A percentile compares a stretch with the other conserved stretches of the same genome.
Conservation (phyloP, 805 yeast species). For the Ogataea neopini region DNA sequence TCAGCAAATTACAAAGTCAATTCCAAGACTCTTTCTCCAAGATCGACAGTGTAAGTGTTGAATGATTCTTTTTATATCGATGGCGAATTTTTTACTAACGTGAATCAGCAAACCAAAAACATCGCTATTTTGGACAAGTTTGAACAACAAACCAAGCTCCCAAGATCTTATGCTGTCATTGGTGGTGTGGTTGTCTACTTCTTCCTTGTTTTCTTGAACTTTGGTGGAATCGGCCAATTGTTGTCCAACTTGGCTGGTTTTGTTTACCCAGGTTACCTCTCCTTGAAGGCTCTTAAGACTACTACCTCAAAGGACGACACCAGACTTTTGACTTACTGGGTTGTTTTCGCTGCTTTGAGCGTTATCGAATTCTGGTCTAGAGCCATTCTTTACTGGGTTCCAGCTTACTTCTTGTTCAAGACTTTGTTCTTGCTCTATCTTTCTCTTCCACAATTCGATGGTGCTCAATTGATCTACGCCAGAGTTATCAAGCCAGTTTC, state of each 20-base stretch:
- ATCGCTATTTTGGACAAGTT: conserved; percentile 38
- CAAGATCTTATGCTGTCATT: conserved; percentile 82
- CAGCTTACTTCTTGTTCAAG: conserved; percentile 95
- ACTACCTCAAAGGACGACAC: conserved; percentile 73
- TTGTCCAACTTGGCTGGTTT: conserved; percentile 92
- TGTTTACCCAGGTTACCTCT: conserved; percentile 85
- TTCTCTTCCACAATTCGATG: conserved; percentile 84
- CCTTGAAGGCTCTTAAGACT: conserved; percentile 82
- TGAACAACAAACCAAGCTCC: conserved; percentile 51
- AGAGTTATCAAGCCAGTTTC: conserved; percentile 67
- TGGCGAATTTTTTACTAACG: conserved; percentile 2
- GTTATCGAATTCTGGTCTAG: conserved; percentile 95
- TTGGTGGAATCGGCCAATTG: conserved; percentile 94
- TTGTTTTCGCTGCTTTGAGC: conserved; percentile 89
- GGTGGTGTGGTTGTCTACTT: conserved; percentile 68
- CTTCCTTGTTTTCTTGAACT: conserved; percentile 77
- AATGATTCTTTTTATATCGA: neutral
- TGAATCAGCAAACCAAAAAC: conserved; percentile 29
- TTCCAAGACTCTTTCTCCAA: conserved; percentile 26
- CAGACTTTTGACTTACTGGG: conserved; percentile 93
- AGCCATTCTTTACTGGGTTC: conserved; percentile 91
- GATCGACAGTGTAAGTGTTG: conserved; percentile 29
- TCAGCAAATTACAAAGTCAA: conserved; percentile 30
- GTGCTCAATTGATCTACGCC: conserved; percentile 74
- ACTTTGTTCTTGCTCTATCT: conserved; percentile 84